Base-by-base conservation (phyloP, 768 basidiomycete genomes). In the Pleurotus cornucopiae region DNA sequence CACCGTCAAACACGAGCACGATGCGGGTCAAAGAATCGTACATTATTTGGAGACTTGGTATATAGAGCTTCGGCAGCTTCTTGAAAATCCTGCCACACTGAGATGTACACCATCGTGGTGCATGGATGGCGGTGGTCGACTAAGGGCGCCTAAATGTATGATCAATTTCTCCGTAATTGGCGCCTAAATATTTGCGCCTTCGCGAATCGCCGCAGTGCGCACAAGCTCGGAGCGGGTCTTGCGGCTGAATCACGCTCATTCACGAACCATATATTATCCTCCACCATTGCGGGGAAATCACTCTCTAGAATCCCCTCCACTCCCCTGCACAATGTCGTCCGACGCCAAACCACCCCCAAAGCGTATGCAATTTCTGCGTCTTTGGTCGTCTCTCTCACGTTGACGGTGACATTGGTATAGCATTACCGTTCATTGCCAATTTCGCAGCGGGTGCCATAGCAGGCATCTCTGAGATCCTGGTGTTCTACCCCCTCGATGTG, bases 361-460 rank as follows among this genome's bases (percentile, higher is more conserved):
- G 43, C 57, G 59, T 30, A 60, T 34, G 23, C 13, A 18, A 6
- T 23, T 30, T 30, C 34, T 21, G 37, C 16, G 49, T 51, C 16
- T 45, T 64, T 67, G n/a, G 60, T 20, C 23, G 20, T 30, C 14
- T 11, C 16, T 9, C 14, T 23, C 12, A 13, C 14, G 18, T 25
- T 39, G 12, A 6, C 21, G 30, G 3, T 12, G 14, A 34, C 5
- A 20, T 6, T 3, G 34, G 30, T 11, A 44, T 58, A 94, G 91
- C 91, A 25, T 78, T 93, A 46, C 91, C 91, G 1, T 94, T 94
- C 73, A 66, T 81, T 55, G 90, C 94, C 60, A 97, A 91, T 65
- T 98, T 99, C 66, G 81, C 87, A 1, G 94, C 96, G 0, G 97
- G 97, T 46, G 97, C 96, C 4, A 94, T 98, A 63, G 97, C 97